Evolutionary conservation across 345 rosid genomes (phyloP).

Genomic region (Aquilaria sinensis): DNA sequence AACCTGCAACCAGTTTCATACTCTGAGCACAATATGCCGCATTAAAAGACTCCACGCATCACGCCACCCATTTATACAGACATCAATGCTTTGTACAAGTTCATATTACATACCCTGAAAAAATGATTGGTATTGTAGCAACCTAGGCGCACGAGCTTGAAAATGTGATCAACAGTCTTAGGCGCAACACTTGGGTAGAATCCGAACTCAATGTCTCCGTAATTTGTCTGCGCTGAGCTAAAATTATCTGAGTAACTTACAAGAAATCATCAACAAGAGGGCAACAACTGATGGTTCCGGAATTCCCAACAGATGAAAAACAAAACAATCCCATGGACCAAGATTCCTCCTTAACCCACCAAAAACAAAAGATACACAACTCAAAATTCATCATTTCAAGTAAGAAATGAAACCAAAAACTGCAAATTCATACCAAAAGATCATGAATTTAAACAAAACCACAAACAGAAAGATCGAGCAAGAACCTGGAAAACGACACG

Average conservation of each 20-base stretch:
- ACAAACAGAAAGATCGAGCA: background rate
- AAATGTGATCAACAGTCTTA: constrained; percentile 80
- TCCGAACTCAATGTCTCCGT: constrained; percentile 90
- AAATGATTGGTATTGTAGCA: constrained; percentile 87
- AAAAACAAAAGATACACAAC: background rate
- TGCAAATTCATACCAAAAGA: background rate
- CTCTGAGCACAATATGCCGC: background rate
- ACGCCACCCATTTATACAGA: background rate
- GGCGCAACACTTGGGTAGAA: constrained; percentile 91
- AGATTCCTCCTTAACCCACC: background rate
- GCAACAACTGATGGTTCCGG: background rate
- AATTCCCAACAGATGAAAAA: background rate
- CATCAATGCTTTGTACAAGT: background rate
- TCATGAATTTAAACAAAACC: background rate
- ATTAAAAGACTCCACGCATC: background rate
- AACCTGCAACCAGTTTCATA: constrained; percentile 38
- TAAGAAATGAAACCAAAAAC: background rate
- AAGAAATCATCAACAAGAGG: background rate
- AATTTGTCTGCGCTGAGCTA: constrained; percentile 48
- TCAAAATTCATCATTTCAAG: background rate
- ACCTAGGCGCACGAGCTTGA: constrained; percentile 87
- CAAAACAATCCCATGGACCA: too few relatives aligned
- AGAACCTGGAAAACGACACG: constrained; percentile 93
- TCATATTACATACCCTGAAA: constrained; percentile 58
- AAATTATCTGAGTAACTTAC: constrained; percentile 2